Conservation (phyloP, 495 filamentous ascomycete genomes). For the Thozetella sp. region DNA sequence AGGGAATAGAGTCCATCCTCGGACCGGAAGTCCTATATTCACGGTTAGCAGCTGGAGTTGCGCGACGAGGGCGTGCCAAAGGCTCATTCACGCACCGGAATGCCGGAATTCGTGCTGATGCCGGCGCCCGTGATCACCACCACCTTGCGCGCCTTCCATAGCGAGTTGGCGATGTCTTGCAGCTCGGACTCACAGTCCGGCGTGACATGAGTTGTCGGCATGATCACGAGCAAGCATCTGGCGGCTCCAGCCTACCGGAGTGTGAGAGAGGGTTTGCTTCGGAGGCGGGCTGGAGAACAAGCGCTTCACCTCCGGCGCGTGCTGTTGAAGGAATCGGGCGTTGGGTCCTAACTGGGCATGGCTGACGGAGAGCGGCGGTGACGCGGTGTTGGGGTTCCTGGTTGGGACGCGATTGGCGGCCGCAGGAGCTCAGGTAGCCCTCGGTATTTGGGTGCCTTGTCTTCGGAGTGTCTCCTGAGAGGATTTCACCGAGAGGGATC, state of each 20-base stretch:
- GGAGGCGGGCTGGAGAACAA: background rate
- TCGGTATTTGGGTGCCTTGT: no score
- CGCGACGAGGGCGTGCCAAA: background rate
- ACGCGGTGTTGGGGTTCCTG: background rate
- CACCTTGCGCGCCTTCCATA: constrained; percentile 62
- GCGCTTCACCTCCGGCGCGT: background rate
- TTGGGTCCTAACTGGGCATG: background rate
- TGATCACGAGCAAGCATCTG: constrained; percentile 20
- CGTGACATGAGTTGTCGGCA: constrained; percentile 58
- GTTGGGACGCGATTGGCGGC: background rate
- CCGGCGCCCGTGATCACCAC: constrained; percentile 72
- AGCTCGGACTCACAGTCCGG: constrained; percentile 50
- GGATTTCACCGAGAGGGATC: background rate
- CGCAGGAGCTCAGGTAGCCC: no score
- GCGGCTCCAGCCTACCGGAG: background rate
- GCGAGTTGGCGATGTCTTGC: constrained; percentile 60
- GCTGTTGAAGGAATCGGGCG: background rate
- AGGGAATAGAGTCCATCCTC: constrained; percentile 70
- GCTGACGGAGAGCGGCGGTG: background rate
- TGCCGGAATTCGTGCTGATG: constrained; percentile 74
- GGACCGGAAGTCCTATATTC: constrained; percentile 66
- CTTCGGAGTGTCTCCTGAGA: background rate
- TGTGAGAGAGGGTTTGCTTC: background rate
- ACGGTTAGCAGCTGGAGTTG: constrained; percentile 20
- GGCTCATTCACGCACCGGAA: constrained; percentile 55